Base-by-base conservation (phyloP, 2,329 filamentous ascomycete genomes). In the Trichothecium sympodiale region DNA sequence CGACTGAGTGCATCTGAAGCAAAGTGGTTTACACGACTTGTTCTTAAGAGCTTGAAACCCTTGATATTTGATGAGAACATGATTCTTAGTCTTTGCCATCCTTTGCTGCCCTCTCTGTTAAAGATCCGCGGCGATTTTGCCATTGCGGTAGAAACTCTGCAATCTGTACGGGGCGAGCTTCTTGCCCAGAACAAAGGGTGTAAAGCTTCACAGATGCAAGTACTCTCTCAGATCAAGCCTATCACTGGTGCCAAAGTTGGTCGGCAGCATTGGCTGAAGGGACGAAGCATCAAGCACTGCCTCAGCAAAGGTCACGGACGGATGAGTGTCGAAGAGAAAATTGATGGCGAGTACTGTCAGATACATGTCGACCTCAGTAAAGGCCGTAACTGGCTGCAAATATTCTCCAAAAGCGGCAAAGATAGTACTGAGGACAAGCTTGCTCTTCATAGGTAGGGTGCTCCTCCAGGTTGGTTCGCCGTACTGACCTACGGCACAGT, bases 321-420 rank as follows among this genome's bases (percentile, higher is more conserved):
- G 13, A 70, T 88, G 71, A 83, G 80, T 39, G 69, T 86, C 17
- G 85, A 94, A 54, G 68, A 78, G 35, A 94, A 94, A 52, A 75
- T 93, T 41, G 86, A 94, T 47, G 86, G 83, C 10, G 87, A 94
- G 55, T 94, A 91, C 45, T 93, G 84, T 46, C 87, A 94, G 53
- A 76, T 94, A 20, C 87, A 94, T 48, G 63, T 94, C 28, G 77
- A 93, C 49, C 60, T 83, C 6, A 61, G 62, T 8, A 31, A 71
- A 34, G 60, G 60, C 13, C 51, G 39, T 1, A 51, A 68, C 1
- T 71, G 66, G 33, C 75, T 94, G 18, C 79, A 81, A 43, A 89
- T 94, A 20, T 94, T 91, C 52, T 93, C 86, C 8, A 95, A 94
- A 53, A 91, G 85, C 48, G 85, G 87, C 39, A 93, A 91, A 52